Evolutionary conservation across 2,329 filamentous ascomycete species (phyloP).

Genomic region (Microdochium paspali): DNA sequence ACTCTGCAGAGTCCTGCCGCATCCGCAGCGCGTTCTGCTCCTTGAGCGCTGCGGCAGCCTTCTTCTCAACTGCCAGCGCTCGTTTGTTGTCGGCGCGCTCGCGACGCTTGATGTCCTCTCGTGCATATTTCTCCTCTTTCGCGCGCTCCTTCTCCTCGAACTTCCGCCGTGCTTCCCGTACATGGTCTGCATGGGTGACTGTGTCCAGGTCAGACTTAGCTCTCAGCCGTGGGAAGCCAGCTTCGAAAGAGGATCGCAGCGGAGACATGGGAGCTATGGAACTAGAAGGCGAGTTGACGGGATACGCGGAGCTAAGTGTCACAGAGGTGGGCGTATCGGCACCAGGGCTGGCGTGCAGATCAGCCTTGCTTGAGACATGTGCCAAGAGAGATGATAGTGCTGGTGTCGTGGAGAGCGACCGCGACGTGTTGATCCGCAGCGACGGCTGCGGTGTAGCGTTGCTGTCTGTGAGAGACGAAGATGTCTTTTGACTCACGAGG

Average conservation of each 20-base stretch:
- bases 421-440: slow-evolving; percentile 29
- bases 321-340: slow-evolving; percentile 25
- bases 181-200: slow-evolving; percentile 42
- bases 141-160: slow-evolving; percentile 52
- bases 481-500: slow-evolving; percentile 27
- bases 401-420: slow-evolving; percentile 15
- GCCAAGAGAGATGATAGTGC: slow-evolving; percentile 26
- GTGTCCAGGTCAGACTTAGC: slow-evolving; percentile 51
- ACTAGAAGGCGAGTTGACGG: slow-evolving; percentile 22
- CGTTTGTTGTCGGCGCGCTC: slow-evolving; percentile 51
- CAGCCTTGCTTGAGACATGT: slow-evolving; percentile 37
- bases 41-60: slow-evolving; percentile 32
- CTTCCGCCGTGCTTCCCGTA: slow-evolving; percentile 51
- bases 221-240: slow-evolving; percentile 45
- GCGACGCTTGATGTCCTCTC: slow-evolving; percentile 46
- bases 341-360: slow-evolving; percentile 30
- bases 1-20: slow-evolving; percentile 24
- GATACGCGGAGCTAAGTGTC: slow-evolving; percentile 9
- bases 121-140: slow-evolving; percentile 54
- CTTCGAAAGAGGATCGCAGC: slow-evolving; percentile 49
- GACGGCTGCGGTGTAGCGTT: slow-evolving; percentile 16
- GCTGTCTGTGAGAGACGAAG: slow-evolving; percentile 27
- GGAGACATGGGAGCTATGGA: slow-evolving; percentile 35
- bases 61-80: slow-evolving; percentile 39
- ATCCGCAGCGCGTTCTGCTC: slow-evolving; percentile 30